phyloP scores from a whole-genome alignment of 2,329 filamentous ascomycete genomes.

The Emmonsia crescens region DNA sequence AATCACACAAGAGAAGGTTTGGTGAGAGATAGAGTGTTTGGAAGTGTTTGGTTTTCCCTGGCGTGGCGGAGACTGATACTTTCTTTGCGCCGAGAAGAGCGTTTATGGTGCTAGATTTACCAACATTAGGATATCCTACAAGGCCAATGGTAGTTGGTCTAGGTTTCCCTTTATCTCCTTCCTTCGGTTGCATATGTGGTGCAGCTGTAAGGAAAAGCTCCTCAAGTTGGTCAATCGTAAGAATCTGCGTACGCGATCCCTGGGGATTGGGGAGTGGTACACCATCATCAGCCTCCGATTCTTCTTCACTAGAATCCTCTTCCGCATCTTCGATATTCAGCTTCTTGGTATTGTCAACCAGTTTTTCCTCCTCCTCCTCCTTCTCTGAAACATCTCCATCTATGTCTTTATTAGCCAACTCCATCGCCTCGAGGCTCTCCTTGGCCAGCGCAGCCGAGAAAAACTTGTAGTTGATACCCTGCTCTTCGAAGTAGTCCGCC shows the following conservation, averaged over 20 bases:
- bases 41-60: slow-evolving; percentile 98
- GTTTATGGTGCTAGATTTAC: slow-evolving; percentile 98
- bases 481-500: slow-evolving; percentile 74
- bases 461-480: slow-evolving; percentile 82
- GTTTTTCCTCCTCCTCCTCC: slow-evolving; percentile 41
- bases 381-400: slow-evolving; percentile 38
- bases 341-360: slow-evolving; percentile 35
- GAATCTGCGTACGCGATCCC: slow-evolving; percentile 55
- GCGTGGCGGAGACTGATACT: slow-evolving; percentile 92
- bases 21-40: slow-evolving; percentile 93
- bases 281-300: slow-evolving; percentile 15
- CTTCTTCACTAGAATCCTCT: slow-evolving; percentile 21
- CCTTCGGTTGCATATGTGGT: slow-evolving; percentile 39
- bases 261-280: slow-evolving; percentile 21
- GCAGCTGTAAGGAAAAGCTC: slow-evolving; percentile 72
- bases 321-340: slow-evolving; percentile 36
- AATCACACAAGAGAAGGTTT: slow-evolving; percentile 87
- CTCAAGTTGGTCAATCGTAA: slow-evolving; percentile 89
- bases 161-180: slow-evolving; percentile 17
- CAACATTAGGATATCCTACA: slow-evolving; percentile 96
- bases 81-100: slow-evolving; percentile 97
- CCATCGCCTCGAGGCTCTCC: slow-evolving; percentile 67
- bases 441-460: slow-evolving; percentile 92
- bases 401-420: slow-evolving; percentile 38
- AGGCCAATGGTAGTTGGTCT: slow-evolving; percentile 77